Evolutionary conservation across 1,139 yeast species (phyloP).

Genomic region (Lodderomyces oxycetoniae): DNA sequence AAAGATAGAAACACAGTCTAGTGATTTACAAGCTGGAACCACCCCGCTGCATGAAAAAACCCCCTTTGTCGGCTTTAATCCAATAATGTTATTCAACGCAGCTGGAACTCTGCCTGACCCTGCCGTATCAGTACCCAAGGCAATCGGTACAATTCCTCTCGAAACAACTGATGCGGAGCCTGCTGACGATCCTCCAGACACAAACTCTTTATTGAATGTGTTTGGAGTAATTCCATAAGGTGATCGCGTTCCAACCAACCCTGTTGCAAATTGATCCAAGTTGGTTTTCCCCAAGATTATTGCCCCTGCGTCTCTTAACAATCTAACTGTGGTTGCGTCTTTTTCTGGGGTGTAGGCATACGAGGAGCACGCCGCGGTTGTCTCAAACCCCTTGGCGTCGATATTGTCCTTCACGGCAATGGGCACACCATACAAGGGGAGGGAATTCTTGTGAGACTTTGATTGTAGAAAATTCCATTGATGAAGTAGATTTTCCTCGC

Average conservation of each 20-base stretch:
- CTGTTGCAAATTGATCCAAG: slow-evolving; percentile 95
- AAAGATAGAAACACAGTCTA: slow-evolving; percentile 88
- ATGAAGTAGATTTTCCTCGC: slow-evolving; percentile 53
- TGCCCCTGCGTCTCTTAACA: slow-evolving; percentile 80
- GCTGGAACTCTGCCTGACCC: slow-evolving; percentile 98
- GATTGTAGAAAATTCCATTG: slow-evolving; percentile 80
- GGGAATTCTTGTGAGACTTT: slow-evolving; percentile 43
- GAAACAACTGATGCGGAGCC: slow-evolving; percentile 94
- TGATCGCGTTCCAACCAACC: slow-evolving; percentile 89
- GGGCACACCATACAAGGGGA: slow-evolving; percentile 87
- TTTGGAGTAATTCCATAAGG: slow-evolving; percentile 88
- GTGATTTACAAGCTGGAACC: slow-evolving; percentile 94
- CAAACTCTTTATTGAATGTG: slow-evolving; percentile 70
- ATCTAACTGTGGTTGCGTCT: slow-evolving; percentile 70
- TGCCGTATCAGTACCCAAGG: slow-evolving; percentile 97
- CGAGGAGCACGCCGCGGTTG: slow-evolving; percentile 95
- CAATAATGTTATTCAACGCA: slow-evolving; percentile 85
- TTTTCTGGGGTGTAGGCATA: slow-evolving; percentile 59
- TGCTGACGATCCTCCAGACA: slow-evolving; percentile 91
- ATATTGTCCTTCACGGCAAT: slow-evolving; percentile 92
- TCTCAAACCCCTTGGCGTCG: slow-evolving; percentile 73
- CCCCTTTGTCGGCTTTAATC: slow-evolving; percentile 90
- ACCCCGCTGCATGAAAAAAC: slow-evolving; percentile 81
- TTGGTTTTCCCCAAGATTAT: slow-evolving; percentile 89
- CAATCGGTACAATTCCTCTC: slow-evolving; percentile 79